phyloP scores from a whole-genome alignment of 1,284 basidiomycete genomes.

The Ceratobasidium sp. region DNA sequence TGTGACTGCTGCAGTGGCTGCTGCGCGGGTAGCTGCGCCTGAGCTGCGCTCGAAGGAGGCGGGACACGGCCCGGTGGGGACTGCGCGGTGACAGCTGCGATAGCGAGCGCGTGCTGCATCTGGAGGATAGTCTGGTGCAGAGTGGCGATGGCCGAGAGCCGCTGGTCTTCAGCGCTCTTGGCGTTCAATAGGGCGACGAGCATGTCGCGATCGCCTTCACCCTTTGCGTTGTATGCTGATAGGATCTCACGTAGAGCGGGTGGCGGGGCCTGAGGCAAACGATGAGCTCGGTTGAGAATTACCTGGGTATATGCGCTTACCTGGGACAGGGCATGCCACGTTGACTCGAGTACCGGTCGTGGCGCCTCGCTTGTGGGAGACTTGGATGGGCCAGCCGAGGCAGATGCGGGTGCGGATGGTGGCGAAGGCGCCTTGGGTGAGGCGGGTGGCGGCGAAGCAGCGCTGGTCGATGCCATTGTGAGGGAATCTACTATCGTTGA shows the following conservation, averaged over 20 bases:
- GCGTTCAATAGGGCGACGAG: conserved; percentile 88
- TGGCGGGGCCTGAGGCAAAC: conserved; percentile 69
- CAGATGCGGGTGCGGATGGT: not conserved
- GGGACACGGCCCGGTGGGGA: not conserved
- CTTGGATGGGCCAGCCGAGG: conserved; percentile 23
- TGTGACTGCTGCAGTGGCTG: not conserved
- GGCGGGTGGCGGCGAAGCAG: conserved; percentile 24
- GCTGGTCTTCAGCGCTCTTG: conserved; percentile 89
- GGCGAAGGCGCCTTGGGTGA: conserved; percentile 22
- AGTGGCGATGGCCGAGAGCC: conserved; percentile 74
- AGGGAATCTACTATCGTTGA: not conserved
- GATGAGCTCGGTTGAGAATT: not conserved
- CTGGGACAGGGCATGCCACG: conserved; percentile 42
- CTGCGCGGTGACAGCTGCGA: conserved; percentile 34
- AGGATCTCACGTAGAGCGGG: conserved; percentile 87
- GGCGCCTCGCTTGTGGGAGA: conserved; percentile 17
- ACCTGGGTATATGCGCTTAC: conserved; percentile 19
- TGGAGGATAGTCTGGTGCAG: conserved; percentile 78
- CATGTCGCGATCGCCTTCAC: conserved; percentile 91
- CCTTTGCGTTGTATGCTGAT: conserved; percentile 83
- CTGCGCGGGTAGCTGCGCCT: not conserved
- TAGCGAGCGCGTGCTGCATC: conserved; percentile 59
- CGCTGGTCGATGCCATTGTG: conserved; percentile 33
- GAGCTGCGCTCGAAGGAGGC: not conserved
- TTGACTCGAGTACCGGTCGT: conserved; percentile 39